Base-by-base conservation (phyloP, 352 stramenopile genomes). In the Pythium coloratum region DNA sequence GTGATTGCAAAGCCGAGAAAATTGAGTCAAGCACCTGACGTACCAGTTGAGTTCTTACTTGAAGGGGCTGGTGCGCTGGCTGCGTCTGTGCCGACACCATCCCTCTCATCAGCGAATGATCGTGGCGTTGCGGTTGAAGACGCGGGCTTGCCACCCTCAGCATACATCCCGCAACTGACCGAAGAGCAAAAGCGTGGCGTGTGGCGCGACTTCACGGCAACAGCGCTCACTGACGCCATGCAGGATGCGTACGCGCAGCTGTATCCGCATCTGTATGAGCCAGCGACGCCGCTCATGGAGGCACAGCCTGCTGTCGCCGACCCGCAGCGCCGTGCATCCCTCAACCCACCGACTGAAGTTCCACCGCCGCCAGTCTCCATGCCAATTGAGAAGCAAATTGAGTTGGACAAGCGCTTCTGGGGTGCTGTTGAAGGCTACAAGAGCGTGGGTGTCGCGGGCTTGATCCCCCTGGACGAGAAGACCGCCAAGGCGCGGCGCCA, bases 241-340 rank as follows among this genome's bases (percentile, higher is more conserved):
- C 79, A 82, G n/a, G 79, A 89, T 18, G 81, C 82, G 6, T 91
- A 91, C 58, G 68, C 81, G 0, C 75, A 77, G 38, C 44, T 91
- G 9, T 89, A 91, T 59, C 81, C 81, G 0, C 67, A 76, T 38
- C 72, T 76, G 36, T 89, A 89, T 62, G 57, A 67, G 6, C 50
- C 62, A 3, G 36, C 56, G 44, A 65, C 66, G 36, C 62, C 49
- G 1, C n/a, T 18, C 5, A 10, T 40, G 28, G 20, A 50, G 13
- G n/a, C 51, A 3, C 10, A 13, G 26, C 49, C 53, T 3, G 4
- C 3, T n/a, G 26, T 24, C 10, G 7, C 44, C 2, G 30, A 36
- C 1, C 26, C 42, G 16, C 26, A 55, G 46, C 58, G 28, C 24
- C 58, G 34, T 32, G 26, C 4, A 13, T 32, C 18, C 28, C 44